A percentile compares a stretch with the other conserved stretches of the same genome.
Evolutionary conservation across 352 stramenopile species (phyloP).

Genomic region (Phytophthora agathidicida): DNA sequence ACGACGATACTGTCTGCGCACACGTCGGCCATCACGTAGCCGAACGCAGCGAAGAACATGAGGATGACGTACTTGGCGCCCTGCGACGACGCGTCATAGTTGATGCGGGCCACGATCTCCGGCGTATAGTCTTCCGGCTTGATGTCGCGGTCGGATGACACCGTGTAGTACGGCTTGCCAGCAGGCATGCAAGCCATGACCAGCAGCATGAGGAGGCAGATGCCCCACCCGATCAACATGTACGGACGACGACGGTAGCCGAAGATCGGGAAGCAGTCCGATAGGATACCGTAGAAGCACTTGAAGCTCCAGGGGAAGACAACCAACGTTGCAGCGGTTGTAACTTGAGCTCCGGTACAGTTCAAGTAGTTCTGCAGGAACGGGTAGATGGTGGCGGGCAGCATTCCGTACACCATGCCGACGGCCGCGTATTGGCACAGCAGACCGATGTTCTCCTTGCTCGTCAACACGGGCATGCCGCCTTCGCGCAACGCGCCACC

Average conservation of each 20-base stretch:
- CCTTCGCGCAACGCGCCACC: constrained; percentile 46
- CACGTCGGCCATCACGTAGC: constrained; percentile 42
- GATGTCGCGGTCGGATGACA: constrained; percentile 33
- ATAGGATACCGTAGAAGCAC: constrained; percentile 35
- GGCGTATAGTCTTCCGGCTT: constrained; percentile 30
- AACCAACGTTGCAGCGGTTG: constrained; percentile 27
- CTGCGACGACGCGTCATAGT: constrained; percentile 37
- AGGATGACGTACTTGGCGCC: constrained; percentile 57
- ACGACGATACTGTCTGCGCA: constrained; percentile 58
- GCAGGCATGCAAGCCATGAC: constrained; percentile 51
- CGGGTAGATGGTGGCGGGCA: constrained; percentile 44
- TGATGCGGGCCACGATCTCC: constrained; percentile 37
- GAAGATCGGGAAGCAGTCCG: constrained; percentile 31
- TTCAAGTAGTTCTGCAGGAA: constrained; percentile 45
- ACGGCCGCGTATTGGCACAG: constrained; percentile 55
- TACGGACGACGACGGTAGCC: constrained; percentile 63
- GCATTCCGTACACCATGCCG: constrained; percentile 52
- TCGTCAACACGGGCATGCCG: constrained; percentile 40
- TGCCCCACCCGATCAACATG: constrained; percentile 60
- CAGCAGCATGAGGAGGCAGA: constrained; percentile 54
- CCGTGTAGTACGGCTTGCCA: constrained; percentile 61
- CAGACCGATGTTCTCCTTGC: constrained; percentile 48
- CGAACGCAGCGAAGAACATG: constrained; percentile 57
- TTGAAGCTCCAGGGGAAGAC: constrained; percentile 42
- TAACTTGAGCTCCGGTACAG: constrained; percentile 27